Base-by-base conservation (phyloP, 1,284 basidiomycete genomes). In the Ceratobasidium sp. region DNA sequence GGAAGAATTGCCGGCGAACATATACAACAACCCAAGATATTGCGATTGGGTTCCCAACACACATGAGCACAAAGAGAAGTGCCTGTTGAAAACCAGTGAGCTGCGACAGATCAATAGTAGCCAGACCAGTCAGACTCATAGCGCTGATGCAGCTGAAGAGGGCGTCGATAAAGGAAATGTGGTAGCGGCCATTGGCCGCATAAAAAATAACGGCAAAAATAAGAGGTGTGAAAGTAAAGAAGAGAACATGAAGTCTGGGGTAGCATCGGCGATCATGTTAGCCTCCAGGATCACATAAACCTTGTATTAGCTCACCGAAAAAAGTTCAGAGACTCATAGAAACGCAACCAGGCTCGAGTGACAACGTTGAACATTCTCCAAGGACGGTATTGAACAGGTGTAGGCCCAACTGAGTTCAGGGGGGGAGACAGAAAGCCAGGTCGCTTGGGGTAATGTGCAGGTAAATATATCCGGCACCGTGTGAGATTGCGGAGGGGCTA, bases 81-180 rank as follows among this genome's bases (percentile, higher is more conserved):
- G 84, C 84, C 84, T 96, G 94, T 80, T 96, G 94, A 84, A 90
- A 93, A 59, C 84, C 83, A 0, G 93, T 95, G 79, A 93, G 83
- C 56, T 85, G 84, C 80, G 91, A 93, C 79, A 95, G 82, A 81
- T 95, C 89, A 78, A 94, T 84, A 6, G 93, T 90, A 51, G 88
- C 86, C 31, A 96, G 85, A 15, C 94, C 93, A 78, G 92, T 93
- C 75, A 94, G 91, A 2, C 90, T 90, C 85, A 94, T 90, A 9
- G 92, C 89, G 81, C 90, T 93, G 79, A 94, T 87, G 76, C 89
- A 93, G 79, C 88, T 87, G 84, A 89, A 96, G 54, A 95, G 86
- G 14, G 89, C 85, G 80, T 95, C 93, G 80, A 94, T 87, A 81
- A 93, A 94, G 50, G 86, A 78, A 60, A 93, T 86, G 60, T 86